A percentile compares a stretch with the other conserved stretches of the same genome.
Conservation (phyloP, 2,329 filamentous ascomycete genomes). For the Nothopassalora personata region DNA sequence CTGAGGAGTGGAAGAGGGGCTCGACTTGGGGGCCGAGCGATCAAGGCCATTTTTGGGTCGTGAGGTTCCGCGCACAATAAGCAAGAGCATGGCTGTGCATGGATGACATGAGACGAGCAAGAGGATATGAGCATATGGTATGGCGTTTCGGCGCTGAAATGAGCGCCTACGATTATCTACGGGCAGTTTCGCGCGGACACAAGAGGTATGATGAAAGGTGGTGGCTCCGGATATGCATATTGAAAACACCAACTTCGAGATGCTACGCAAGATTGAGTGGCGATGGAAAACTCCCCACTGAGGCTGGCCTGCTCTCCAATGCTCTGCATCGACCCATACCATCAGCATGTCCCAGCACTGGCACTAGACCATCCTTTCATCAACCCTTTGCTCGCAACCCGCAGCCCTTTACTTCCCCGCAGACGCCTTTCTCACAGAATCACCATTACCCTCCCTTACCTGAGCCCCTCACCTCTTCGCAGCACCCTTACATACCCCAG, state of each 20-base stretch:
- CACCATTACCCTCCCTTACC: too few relatives aligned
- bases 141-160: background rate
- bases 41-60: background rate
- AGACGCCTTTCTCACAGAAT: too few relatives aligned
- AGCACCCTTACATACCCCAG: too few relatives aligned
- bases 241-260: background rate
- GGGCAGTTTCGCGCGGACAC: background rate
- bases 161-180: background rate
- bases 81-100: background rate
- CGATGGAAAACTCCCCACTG: background rate
- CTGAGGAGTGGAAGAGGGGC: background rate
- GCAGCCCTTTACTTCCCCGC: too few relatives aligned
- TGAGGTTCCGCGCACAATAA: background rate
- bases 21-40: background rate
- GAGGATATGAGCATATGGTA: constrained; percentile 4
- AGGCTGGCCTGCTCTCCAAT: too few relatives aligned
- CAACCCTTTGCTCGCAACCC: too few relatives aligned
- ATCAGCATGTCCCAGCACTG: too few relatives aligned
- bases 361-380: too few relatives aligned
- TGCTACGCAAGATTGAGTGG: background rate
- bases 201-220: background rate
- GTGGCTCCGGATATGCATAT: background rate
- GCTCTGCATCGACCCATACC: too few relatives aligned
- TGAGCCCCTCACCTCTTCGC: too few relatives aligned
- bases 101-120: background rate